Evolutionary conservation across 306 rosid genomes (phyloP).

Genomic region (Pyrus betulifolia): DNA sequence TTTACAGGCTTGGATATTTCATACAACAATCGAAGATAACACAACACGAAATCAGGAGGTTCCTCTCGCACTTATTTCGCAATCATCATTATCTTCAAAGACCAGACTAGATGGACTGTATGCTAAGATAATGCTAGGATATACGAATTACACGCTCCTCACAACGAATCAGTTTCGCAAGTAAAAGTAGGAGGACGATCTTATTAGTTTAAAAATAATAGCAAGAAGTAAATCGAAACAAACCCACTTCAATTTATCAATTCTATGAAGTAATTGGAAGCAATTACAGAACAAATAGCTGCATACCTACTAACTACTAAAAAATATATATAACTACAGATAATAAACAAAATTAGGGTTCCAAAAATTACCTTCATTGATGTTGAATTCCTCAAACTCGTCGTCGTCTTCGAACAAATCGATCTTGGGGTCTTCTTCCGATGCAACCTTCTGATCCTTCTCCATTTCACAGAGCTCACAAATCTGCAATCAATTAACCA

Average conservation of each 20-base stretch:
- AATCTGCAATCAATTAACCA: not conserved
- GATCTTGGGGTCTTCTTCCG: constrained; percentile 34
- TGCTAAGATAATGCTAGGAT: not conserved
- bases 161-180: not conserved
- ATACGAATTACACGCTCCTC: not conserved
- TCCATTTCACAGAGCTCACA: constrained; percentile 14
- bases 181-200: no score
- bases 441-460: constrained; percentile 22
- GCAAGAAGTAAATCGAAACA: not conserved
- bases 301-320: not conserved
- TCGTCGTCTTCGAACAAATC: constrained; percentile 40
- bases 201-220: no score
- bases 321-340: not conserved
- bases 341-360: not conserved
- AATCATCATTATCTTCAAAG: not conserved
- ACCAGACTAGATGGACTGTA: not conserved
- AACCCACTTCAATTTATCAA: not conserved
- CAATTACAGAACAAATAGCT: not conserved
- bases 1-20: not conserved
- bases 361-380: constrained; percentile 18
- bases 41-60: not conserved
- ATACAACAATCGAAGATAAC: not conserved
- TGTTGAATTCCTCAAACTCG: constrained; percentile 37
- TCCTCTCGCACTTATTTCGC: no score
- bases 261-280: not conserved